Percentiles rank a stretch among this genome's conserved stretches.
phyloP scores from a whole-genome alignment of 805 yeast species.

The Pichia heedii region DNA sequence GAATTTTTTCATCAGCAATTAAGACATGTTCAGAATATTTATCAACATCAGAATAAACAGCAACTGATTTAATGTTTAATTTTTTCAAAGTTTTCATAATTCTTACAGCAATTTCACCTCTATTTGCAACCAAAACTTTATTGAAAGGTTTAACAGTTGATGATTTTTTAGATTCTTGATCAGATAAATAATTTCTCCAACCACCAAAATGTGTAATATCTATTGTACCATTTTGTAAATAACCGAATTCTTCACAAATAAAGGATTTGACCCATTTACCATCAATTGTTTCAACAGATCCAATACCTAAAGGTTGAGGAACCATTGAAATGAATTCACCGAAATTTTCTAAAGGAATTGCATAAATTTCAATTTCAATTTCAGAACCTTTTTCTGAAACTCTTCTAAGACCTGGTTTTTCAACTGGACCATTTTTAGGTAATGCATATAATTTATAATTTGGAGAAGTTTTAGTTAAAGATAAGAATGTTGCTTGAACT shows the following conservation, averaged over 20 bases:
- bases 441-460: constrained; percentile 74
- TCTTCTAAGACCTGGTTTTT: constrained; percentile 85
- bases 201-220: constrained; percentile 89
- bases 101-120: constrained; percentile 97
- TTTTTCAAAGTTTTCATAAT: constrained; percentile 82
- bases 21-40: constrained; percentile 80
- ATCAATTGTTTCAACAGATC: constrained; percentile 72
- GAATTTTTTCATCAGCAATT: constrained; percentile 73
- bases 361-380: constrained; percentile 74
- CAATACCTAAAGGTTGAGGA: constrained; percentile 93
- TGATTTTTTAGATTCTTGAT: constrained; percentile 17
- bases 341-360: constrained; percentile 67
- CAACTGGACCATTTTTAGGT: constrained; percentile 70
- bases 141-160: constrained; percentile 53
- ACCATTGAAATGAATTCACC: constrained; percentile 83
- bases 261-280: constrained; percentile 89
- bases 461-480: constrained; percentile 59
- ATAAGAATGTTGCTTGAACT: constrained; percentile 64
- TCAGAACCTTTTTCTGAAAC: constrained; percentile 45
- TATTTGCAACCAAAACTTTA: constrained; percentile 86
- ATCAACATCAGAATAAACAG: constrained; percentile 88
- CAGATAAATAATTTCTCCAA: constrained; percentile 59
- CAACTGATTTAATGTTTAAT: constrained; percentile 68
- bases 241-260: constrained; percentile 89
- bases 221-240: constrained; percentile 55